Base-by-base conservation (phyloP, 441 rosid species). In the Gossypium trilobum region DNA sequence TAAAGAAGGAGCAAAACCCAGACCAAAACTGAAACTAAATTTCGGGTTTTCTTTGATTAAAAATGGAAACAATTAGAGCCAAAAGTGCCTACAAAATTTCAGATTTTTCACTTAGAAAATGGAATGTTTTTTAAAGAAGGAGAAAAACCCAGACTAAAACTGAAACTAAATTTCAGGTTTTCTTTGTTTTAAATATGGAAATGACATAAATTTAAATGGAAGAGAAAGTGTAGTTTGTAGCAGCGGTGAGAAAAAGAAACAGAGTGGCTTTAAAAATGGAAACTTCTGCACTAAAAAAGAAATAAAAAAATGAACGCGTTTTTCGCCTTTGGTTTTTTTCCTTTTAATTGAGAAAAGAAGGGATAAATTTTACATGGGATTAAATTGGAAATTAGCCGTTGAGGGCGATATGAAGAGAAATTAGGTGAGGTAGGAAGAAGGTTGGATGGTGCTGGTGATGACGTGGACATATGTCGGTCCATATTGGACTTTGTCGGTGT, bases 341-440 rank as follows among this genome's bases (percentile, higher is more conserved):
- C 39, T 6, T 33, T 33, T 33, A 6, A 33, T 33, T 33, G 39
- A 6, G 39, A 5, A 33, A 33, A 33, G 9, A 33, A 33, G 9
- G 39, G 39, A 1, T 33, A 5, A 33, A 0, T 33, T 52, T 20
- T 17, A 7, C 2, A 1, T 2, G 87, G 86, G 85, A 86, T 84
- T 85, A 77, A 81, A 68, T 61, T 8, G 16, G 60, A 79, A 82
- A 88, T 79, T 86, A 86, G 90, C 92, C 90, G 92, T 88, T 88
- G 22, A 72, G 48, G 13, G 9, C 71, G 52, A 78, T 81, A 83
- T 81, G 88, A 80, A 71, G 78, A 20, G 5, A 4, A 0, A 2
- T 0, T 33, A 75, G n/a, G 11, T 0, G 80, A 36, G 39, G 11
- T 11, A 48, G 69, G 84, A 79, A 73, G 73, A 33, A 67, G 73